Evolutionary conservation across 2,329 filamentous ascomycete species (phyloP), one percentile per base, ranked within the genome.

Genomic region (Stachybotrys elegans): DNA sequence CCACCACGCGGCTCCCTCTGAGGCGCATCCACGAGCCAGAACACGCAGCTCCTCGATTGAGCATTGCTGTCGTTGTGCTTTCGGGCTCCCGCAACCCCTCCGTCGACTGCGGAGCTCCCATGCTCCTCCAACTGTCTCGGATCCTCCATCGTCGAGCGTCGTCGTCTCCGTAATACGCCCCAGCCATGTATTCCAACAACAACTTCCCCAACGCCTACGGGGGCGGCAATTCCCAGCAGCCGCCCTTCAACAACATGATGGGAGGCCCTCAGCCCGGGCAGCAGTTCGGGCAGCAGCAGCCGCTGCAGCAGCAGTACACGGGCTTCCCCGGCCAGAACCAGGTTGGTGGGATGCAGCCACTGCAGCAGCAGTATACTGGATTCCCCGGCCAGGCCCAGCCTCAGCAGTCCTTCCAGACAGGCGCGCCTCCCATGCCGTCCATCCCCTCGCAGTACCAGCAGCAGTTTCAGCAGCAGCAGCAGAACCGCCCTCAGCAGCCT

Each of bases 101-200:
- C 40, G 29, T 40, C 44, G 40, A 42, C 48, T 52, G 50, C 51
- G 51, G 54, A 54, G 54, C 53, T 52, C 48, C 47, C 49, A 47
- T 48, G 54, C 53, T 57, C 53, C 22, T 40, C 14, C 22, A 23
- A 40, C 38, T 23, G 38, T 40, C 38, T 40, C 38, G 45, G 40
- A 46, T 40, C 42, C 22, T 34, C 38, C 34, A n/a, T 52, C 40
- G 54, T 43, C 48, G 44, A 47, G 40, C 45, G 44, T 42, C 48
- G 45, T 44, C 40, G 45, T 48, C 47, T 45, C 32, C 40, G 31
- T 42, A 47, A 40, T 23, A 47, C 38, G 22, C 40, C 47, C 52
- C n/a, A n/a, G 50, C 59, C 68, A 96, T 96, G 92, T 97, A 88
- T 72, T 93, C 89, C 54, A 88, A 85, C 65, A n/a, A n/a, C n/a